These are phyloP conservation scores for Rickenella mellea DNA, from an alignment of 768 basidiomycete genomes.

Conservation along the genomic window DNA sequence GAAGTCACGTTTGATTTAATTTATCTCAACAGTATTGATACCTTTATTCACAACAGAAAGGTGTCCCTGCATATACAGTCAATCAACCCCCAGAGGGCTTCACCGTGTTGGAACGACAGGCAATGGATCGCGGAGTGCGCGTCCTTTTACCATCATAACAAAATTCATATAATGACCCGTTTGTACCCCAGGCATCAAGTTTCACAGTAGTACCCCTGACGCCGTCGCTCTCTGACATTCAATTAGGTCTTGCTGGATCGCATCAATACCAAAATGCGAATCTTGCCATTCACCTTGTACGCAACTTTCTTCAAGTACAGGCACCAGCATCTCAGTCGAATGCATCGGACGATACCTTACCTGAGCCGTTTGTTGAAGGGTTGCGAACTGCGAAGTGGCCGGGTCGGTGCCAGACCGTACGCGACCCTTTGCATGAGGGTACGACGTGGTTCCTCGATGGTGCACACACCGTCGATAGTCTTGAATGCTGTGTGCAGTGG, in stretches of 20 bases:
- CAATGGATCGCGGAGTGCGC: constrained; percentile 54
- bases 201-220: constrained; percentile 53
- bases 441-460: constrained; percentile 91
- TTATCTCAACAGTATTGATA: not conserved
- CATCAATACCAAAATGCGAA: constrained; percentile 88
- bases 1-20: constrained; percentile 5
- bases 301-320: constrained; percentile 44
- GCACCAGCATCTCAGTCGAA: constrained; percentile 8
- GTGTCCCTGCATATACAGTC: constrained; percentile 80
- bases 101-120: constrained; percentile 55
- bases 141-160: not conserved
- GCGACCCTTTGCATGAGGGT: constrained; percentile 40
- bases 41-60: constrained; percentile 34
- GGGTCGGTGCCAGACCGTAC: constrained; percentile 83
- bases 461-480: constrained; percentile 88
- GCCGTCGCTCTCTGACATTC: constrained; percentile 39
- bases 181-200: constrained; percentile 44
- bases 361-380: constrained; percentile 47
- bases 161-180: not conserved
- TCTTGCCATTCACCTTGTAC: constrained; percentile 69
- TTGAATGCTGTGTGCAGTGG: constrained; percentile 84
- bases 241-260: constrained; percentile 69
- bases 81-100: constrained; percentile 64
- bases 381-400: constrained; percentile 78
- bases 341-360: constrained; percentile 24